A percentile compares a stretch with the other conserved stretches of the same genome.
phyloP scores from a whole-genome alignment of 2,329 filamentous ascomycete genomes.

The Sclerotinia borealis region DNA sequence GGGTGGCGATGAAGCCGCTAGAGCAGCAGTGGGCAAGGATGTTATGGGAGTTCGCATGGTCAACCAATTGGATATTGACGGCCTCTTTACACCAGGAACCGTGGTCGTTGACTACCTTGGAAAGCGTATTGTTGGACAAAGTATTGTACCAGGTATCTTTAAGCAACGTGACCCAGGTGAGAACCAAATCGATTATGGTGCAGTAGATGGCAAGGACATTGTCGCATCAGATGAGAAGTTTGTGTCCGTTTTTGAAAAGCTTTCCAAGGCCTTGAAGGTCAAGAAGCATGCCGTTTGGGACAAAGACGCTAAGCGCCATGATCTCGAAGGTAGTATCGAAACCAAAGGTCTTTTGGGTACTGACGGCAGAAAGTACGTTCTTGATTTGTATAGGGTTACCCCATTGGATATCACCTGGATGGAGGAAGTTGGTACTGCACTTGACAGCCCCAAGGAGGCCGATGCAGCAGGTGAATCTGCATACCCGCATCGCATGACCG shows the following conservation, averaged over 20 bases:
- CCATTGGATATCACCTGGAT: constrained; percentile 88
- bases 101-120: constrained; percentile 96
- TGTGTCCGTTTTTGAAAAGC: constrained; percentile 74
- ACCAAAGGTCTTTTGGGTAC: constrained; percentile 97
- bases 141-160: constrained; percentile 97
- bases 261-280: constrained; percentile 83
- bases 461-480: constrained; percentile 24
- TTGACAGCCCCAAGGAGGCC: constrained; percentile 32
- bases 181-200: constrained; percentile 98
- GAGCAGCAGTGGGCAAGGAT: constrained; percentile 94
- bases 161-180: constrained; percentile 96
- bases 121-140: constrained; percentile 95
- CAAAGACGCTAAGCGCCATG: constrained; percentile 84
- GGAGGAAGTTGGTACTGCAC: constrained; percentile 61
- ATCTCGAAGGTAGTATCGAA: constrained; percentile 92
- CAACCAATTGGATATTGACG: constrained; percentile 93
- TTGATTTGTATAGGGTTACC: constrained; percentile 91
- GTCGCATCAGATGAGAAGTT: constrained; percentile 89
- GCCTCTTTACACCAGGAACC: constrained; percentile 90
- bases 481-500: constrained; percentile 96
- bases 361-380: constrained; percentile 93
- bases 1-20: constrained; percentile 91
- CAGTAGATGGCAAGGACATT: constrained; percentile 93
- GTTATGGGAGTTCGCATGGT: constrained; percentile 90
- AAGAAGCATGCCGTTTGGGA: constrained; percentile 98